Evolutionary conservation across 73 alveolate species (phyloP), one percentile per base, ranked within the genome.

Genomic region (Urostyla sp.): DNA sequence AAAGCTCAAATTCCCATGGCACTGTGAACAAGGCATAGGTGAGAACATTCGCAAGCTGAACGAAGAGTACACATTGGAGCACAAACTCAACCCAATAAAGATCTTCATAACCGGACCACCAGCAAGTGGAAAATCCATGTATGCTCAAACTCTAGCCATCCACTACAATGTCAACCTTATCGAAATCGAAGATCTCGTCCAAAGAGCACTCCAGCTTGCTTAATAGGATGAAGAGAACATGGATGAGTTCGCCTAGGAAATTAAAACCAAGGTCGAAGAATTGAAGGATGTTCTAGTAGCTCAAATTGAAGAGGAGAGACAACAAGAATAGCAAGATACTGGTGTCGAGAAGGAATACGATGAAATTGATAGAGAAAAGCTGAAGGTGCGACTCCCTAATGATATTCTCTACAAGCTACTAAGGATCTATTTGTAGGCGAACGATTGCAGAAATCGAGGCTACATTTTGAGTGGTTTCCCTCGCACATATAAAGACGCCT

Each of bases 381-480:
- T 69, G 24, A 51, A 59, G 10, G 36, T 85, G 16, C 48, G 89
- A 34, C 18, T 85, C 37, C 93, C 93, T 20, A 61, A 85, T 27
- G 80, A 75, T 8, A 60, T 57, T 43, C 73, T 85, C 54, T 75
- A 52, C 81, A 85, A 60, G 26, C 43, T 85, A 23, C 43, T 69
- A 34, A 54, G 43, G 31, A 31, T 50, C 44, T 48, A 72, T 46
- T 72, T 85, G 49, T 28, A 21, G 13, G 82, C 40, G 49, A 85
- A 85, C 63, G 88, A 87, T 37, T 94, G 99, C 67, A 85, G 94
- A 74, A 95, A 95, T 73, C 82, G 99, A 61, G 99, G 99, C 7
- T 95, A 91, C 84, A 91, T 95, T 66, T 89, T 95, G 34, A 95
- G 89, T 49, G 98, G 98, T 18, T 95, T 75, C 87, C 99, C 99